A percentile compares a stretch with the other conserved stretches of the same genome.
phyloP scores from a whole-genome alignment of 208 protist genomes.

The Hexamita inflata region DNA sequence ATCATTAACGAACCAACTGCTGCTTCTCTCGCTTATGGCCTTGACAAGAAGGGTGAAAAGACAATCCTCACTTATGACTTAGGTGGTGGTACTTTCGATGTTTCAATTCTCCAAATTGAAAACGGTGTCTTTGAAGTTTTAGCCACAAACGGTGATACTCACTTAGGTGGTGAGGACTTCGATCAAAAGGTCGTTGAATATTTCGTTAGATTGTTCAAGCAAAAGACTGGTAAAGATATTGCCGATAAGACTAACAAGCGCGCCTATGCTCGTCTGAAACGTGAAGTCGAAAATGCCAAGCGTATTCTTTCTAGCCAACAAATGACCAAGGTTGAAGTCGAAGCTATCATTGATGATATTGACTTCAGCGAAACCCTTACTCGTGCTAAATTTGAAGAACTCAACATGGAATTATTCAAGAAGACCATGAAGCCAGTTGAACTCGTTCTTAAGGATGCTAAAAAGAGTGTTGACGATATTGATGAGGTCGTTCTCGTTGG shows the following conservation, averaged over 20 bases:
- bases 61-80: constrained; percentile 81
- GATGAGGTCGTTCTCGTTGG: constrained; percentile 44
- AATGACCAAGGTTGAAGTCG: constrained; percentile 28
- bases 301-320: constrained; percentile 26
- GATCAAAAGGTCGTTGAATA: constrained; percentile 28
- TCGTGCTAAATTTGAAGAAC: constrained; percentile 46
- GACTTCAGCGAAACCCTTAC: constrained; percentile 42
- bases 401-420: constrained; percentile 63
- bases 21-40: constrained; percentile 86
- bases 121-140: constrained; percentile 95
- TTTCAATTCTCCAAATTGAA: constrained; percentile 93
- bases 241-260: neutral
- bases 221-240: constrained; percentile 15
- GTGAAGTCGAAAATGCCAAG: constrained; percentile 39
- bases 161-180: constrained; percentile 88
- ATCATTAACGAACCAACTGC: constrained; percentile 99
- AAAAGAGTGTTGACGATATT: constrained; percentile 27
- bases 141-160: constrained; percentile 92
- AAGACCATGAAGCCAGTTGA: constrained; percentile 75
- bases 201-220: constrained; percentile 19
- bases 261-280: neutral
- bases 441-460: constrained; percentile 57
- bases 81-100: constrained; percentile 69
- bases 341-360: constrained; percentile 34
- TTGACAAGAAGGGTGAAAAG: constrained; percentile 37